Base-by-base conservation (phyloP, 495 filamentous ascomycete species). In the Penicillium tannophilum region DNA sequence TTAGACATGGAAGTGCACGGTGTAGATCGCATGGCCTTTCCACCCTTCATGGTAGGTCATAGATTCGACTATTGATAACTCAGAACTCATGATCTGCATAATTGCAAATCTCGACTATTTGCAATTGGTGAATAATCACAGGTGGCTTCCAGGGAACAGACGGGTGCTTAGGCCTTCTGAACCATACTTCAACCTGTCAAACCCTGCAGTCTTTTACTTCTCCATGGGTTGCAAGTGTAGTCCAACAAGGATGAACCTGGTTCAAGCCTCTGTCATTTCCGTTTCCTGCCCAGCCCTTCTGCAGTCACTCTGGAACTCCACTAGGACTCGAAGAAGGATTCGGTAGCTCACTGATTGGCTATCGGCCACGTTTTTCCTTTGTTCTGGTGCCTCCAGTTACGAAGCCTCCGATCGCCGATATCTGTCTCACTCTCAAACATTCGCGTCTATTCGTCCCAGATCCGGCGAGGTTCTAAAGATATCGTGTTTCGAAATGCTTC, bases 91-190 rank as follows among this genome's bases (percentile, higher is more conserved):
- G 20, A 23, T 23, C 20, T 43, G 31, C 31, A 33, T 11, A 2
- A 41, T 41, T 41, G 16, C 39, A 41, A 41, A 41, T 41, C 39
- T 41, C 16, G 0, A 28, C 28, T 28, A 28, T 28, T 7, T 28
- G 4, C 28, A 28, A 7, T 28, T 7, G 28, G 6, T 28, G 6
- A 7, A 28, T 28, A 28, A 28, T 7, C 4, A 28, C 28, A 28
- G 4, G 28, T 36, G 33, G 33, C 39, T 41, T n/a, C 39, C n/a
- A 12, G 4, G 12, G 33, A 14, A 17, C 39, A 39, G n/a, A 52
- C 8, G 11, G 35, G 45, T 28, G 63, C 56, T 62, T 59, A 60
- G 63, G 39, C 59, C 59, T 24, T 52, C 23, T 44, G 39, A 56
- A 30, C 54, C 58, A 59, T 16, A 54, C 12, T 54, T 54, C 24